These are phyloP conservation scores for Rhodotorula sp. DNA, from an alignment of 1,284 basidiomycete genomes.

Conservation along the genomic window DNA sequence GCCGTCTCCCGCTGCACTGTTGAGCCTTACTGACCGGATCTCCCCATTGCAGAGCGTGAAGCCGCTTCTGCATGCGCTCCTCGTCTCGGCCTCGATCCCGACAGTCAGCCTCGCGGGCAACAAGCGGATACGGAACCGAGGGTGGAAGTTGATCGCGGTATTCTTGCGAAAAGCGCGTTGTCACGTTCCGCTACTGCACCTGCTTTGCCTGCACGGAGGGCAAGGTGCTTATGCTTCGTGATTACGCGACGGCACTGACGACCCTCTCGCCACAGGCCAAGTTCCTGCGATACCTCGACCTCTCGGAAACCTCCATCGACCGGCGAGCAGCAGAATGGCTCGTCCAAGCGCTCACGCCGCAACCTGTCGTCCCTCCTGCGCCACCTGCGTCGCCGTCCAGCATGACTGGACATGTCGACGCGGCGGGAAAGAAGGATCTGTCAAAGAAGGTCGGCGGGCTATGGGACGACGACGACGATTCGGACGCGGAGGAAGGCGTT, in stretches of 20 bases:
- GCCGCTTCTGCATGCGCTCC: conserved; percentile 82
- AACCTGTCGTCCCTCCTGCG: conserved; percentile 9
- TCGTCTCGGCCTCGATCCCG: conserved; percentile 77
- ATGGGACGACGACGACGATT: conserved; percentile 11
- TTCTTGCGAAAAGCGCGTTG: conserved; percentile 67
- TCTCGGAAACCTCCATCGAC: conserved; percentile 84
- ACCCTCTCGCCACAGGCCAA: conserved; percentile 57
- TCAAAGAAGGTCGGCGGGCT: conserved; percentile 10
- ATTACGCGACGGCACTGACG: conserved; percentile 4
- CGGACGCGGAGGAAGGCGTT: conserved; percentile 1
- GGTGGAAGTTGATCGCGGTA: conserved; percentile 76
- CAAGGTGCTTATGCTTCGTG: too few relatives aligned
- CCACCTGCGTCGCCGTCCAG: neutral
- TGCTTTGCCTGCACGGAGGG: neutral
- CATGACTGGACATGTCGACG: neutral
- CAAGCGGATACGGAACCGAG: conserved; percentile 68
- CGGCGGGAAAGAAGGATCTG: neutral
- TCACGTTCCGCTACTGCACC: neutral
- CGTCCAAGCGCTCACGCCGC: conserved; percentile 57
- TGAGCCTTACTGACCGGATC: neutral
- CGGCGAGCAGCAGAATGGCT: conserved; percentile 79
- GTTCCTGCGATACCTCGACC: conserved; percentile 75
- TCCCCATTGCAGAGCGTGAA: conserved; percentile 67
- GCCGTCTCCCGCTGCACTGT: neutral
- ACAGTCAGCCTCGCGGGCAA: conserved; percentile 86